Evolutionary conservation across 2,329 filamentous ascomycete species (phyloP).

Genomic region (Allantophomopsis cytisporea): DNA sequence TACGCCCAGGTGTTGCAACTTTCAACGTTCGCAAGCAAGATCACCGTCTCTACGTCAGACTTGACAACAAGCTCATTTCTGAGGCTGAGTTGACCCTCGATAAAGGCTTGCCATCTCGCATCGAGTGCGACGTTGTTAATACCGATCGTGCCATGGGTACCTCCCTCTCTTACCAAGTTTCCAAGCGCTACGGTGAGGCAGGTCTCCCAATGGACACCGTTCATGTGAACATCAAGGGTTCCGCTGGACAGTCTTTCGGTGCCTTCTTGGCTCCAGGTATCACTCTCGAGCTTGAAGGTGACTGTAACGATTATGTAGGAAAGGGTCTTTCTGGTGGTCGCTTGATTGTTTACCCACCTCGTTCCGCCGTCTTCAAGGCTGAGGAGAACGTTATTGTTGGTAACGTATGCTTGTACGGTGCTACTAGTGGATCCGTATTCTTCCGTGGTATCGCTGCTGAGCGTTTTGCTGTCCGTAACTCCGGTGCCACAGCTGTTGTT

Average conservation of each 20-base stretch:
- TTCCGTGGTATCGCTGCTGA: constrained; percentile 96
- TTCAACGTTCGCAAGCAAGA: constrained; percentile 98
- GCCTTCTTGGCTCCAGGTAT: constrained; percentile 88
- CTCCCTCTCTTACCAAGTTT: constrained; percentile 91
- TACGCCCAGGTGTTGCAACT: constrained; percentile 85
- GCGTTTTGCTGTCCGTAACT: constrained; percentile 93
- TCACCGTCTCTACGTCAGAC: constrained; percentile 78
- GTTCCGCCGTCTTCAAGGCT: constrained; percentile 82
- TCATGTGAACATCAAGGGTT: constrained; percentile 92
- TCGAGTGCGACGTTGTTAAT: constrained; percentile 94
- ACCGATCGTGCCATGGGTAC: constrained; percentile 90
- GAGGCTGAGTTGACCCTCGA: constrained; percentile 91
- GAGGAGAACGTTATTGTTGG: constrained; percentile 92
- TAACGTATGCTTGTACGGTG: constrained; percentile 91
- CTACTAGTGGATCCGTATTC: constrained; percentile 81
- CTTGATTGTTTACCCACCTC: constrained; percentile 84
- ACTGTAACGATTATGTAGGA: constrained; percentile 92
- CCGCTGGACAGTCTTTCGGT: constrained; percentile 92
- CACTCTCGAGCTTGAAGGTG: constrained; percentile 88
- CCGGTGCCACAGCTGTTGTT: constrained; percentile 88
- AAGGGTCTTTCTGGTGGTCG: constrained; percentile 91
- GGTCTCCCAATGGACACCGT: constrained; percentile 88
- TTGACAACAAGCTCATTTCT: constrained; percentile 95
- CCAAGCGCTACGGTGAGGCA: constrained; percentile 78
- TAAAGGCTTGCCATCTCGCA: constrained; percentile 82